phyloP scores from a whole-genome alignment of 371 early-diverging fungal species.

The Syncephalastrum racemosum region DNA sequence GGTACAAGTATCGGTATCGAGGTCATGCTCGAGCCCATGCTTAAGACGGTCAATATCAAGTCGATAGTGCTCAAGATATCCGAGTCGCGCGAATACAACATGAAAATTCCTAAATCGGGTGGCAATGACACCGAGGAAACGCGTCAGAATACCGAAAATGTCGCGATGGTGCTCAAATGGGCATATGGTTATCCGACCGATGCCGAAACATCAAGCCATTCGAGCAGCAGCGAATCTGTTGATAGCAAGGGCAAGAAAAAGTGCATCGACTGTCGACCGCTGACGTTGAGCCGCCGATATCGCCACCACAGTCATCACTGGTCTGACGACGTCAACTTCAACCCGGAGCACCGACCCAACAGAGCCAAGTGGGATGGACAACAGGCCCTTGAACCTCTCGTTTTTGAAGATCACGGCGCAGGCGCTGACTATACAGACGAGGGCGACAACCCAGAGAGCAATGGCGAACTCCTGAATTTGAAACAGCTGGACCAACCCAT shows the following conservation, averaged over 20 bases:
- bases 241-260: constrained; percentile 4
- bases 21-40: constrained; percentile 32
- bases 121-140: constrained; percentile 21
- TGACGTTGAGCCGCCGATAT: constrained; percentile 4
- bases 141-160: constrained; percentile 13
- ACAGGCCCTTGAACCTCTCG: background rate
- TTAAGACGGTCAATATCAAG: constrained; percentile 14
- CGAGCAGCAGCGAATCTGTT: background rate
- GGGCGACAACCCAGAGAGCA: background rate
- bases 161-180: constrained; percentile 37
- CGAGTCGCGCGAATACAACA: constrained; percentile 27
- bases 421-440: background rate
- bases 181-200: constrained; percentile 31
- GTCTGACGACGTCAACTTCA: constrained; percentile 5
- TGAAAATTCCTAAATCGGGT: constrained; percentile 26
- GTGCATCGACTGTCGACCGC: background rate
- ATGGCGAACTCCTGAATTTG: constrained; percentile 22
- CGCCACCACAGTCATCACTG: constrained; percentile 11
- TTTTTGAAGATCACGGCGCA: constrained; percentile 3
- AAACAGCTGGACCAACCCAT: constrained; percentile 34
- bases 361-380: background rate
- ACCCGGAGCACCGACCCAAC: background rate
- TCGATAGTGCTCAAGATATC: constrained; percentile 20
- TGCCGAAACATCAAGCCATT: constrained; percentile 14
- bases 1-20: constrained; percentile 42